Percentiles rank a stretch among this genome's conserved stretches.
These are phyloP conservation scores for Rhodocollybia butyracea DNA, from an alignment of 768 basidiomycete species.

Conservation along the genomic window DNA sequence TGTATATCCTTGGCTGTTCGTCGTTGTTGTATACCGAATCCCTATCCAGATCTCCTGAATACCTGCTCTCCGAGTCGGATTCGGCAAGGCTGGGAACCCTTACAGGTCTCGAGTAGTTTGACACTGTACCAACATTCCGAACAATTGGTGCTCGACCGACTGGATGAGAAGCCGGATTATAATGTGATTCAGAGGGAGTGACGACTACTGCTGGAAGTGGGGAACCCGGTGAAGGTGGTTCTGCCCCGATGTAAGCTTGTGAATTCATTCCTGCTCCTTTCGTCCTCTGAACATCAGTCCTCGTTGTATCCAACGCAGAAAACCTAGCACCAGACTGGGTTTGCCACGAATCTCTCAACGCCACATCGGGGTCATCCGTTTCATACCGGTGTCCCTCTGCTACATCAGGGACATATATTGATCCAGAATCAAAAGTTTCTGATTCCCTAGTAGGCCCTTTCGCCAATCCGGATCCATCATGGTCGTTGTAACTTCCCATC, in stretches of 20 bases:
- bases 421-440: not conserved
- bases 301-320: not conserved
- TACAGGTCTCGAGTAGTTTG: slow-evolving; percentile 67
- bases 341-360: slow-evolving; percentile 40
- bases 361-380: slow-evolving; percentile 35
- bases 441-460: no score
- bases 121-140: slow-evolving; percentile 41
- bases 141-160: slow-evolving; percentile 29
- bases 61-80: slow-evolving; percentile 22
- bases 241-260: slow-evolving; percentile 3
- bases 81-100: slow-evolving; percentile 21
- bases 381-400: slow-evolving; percentile 30
- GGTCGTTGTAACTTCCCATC: slow-evolving; percentile 11
- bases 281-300: not conserved
- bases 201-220: slow-evolving; percentile 52
- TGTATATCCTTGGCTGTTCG: not conserved
- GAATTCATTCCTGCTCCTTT: slow-evolving; percentile 10
- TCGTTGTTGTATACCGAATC: slow-evolving; percentile 10
- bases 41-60: slow-evolving; percentile 32
- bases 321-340: slow-evolving; percentile 15
- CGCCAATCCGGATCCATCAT: no score
- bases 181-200: slow-evolving; percentile 34
- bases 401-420: slow-evolving; percentile 21
- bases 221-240: slow-evolving; percentile 15
- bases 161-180: slow-evolving; percentile 18